These are phyloP conservation scores for Pythium guiyangense DNA, from an alignment of 352 stramenopile genomes.

Conservation along the genomic window DNA sequence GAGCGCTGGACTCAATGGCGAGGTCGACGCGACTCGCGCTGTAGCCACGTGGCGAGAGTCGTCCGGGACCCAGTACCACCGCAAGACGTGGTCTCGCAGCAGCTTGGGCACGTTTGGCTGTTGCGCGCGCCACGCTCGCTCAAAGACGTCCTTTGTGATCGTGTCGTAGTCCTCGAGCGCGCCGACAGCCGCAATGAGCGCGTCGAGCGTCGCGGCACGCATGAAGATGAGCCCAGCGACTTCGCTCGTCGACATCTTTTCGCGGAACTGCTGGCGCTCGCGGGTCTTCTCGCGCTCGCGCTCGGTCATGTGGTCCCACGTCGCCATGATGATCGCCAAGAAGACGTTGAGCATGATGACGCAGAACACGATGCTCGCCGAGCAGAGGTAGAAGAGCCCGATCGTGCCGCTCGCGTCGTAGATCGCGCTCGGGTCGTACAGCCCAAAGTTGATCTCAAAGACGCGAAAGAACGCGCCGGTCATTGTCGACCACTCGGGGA, in stretches of 20 bases:
- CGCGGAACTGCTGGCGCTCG: slow-evolving; percentile 27
- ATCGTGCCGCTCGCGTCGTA: slow-evolving; percentile 55
- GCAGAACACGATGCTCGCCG: slow-evolving; percentile 60
- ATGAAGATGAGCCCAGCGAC: slow-evolving; percentile 34
- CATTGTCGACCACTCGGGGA: slow-evolving; percentile 62
- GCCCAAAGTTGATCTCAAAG: slow-evolving; percentile 71
- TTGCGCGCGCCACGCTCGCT: slow-evolving; percentile 21
- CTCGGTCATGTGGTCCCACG: slow-evolving; percentile 53
- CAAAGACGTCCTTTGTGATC: slow-evolving; percentile 32
- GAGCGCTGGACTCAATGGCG: too few species aligned
- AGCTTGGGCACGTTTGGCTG: not conserved
- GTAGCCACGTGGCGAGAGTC: not conserved
- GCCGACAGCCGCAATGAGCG: slow-evolving; percentile 38
- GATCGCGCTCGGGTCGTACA: slow-evolving; percentile 67
- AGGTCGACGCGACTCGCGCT: too few species aligned
- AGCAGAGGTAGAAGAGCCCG: slow-evolving; percentile 62
- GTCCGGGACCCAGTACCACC: slow-evolving; percentile 10
- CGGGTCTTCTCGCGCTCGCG: slow-evolving; percentile 42
- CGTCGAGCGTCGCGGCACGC: slow-evolving; percentile 40
- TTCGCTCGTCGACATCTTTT: slow-evolving; percentile 31
- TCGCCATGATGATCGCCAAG: slow-evolving; percentile 76
- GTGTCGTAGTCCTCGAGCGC: slow-evolving; percentile 30
- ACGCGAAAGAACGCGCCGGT: slow-evolving; percentile 53
- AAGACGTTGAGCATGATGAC: slow-evolving; percentile 82
- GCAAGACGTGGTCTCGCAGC: not conserved